Percentiles rank a stretch among this genome's conserved stretches.
These are phyloP conservation scores for Colletotrichum horii DNA, from an alignment of 2,329 filamentous ascomycete genomes.

Conservation along the genomic window DNA sequence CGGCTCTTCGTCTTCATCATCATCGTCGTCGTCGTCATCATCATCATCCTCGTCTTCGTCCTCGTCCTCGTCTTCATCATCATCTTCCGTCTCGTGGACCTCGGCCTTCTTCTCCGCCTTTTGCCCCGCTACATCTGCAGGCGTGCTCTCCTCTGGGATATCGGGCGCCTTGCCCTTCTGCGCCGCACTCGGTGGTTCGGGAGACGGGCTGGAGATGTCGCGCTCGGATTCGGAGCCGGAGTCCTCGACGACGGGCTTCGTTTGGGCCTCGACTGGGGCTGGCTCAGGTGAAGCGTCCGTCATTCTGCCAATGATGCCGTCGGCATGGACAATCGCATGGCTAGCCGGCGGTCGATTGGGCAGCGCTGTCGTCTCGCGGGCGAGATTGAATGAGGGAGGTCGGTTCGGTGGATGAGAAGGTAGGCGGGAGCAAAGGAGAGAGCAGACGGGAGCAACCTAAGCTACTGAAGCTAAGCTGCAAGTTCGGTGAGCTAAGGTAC, in stretches of 20 bases:
- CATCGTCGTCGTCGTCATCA: slow-evolving; percentile 72
- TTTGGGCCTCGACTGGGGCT: slow-evolving; percentile 31
- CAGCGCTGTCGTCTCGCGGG: neutral
- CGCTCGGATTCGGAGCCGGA: slow-evolving; percentile 11
- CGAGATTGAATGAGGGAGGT: neutral
- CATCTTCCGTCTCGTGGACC: slow-evolving; percentile 21
- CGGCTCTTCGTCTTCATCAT: slow-evolving; percentile 92
- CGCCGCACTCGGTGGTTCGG: slow-evolving; percentile 1
- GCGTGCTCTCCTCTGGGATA: neutral
- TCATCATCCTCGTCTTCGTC: slow-evolving; percentile 57
- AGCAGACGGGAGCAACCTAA: neutral
- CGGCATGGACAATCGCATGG: slow-evolving; percentile 9
- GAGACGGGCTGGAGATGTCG: neutral
- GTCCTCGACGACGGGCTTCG: slow-evolving; percentile 22
- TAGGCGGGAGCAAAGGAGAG: neutral
- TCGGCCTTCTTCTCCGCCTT: slow-evolving; percentile 22
- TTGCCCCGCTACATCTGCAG: slow-evolving; percentile 3
- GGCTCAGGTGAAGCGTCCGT: slow-evolving; percentile 43
- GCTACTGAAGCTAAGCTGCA: slow-evolving; percentile 6
- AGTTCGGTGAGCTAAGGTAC: neutral
- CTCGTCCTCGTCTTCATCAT: slow-evolving; percentile 42
- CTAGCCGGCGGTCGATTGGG: neutral
- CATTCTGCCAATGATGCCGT: slow-evolving; percentile 39
- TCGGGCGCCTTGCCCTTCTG: slow-evolving; percentile 20
- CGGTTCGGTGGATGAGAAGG: neutral